phyloP scores from a whole-genome alignment of 2,329 filamentous ascomycete genomes.

The Diaporthe capsici region DNA sequence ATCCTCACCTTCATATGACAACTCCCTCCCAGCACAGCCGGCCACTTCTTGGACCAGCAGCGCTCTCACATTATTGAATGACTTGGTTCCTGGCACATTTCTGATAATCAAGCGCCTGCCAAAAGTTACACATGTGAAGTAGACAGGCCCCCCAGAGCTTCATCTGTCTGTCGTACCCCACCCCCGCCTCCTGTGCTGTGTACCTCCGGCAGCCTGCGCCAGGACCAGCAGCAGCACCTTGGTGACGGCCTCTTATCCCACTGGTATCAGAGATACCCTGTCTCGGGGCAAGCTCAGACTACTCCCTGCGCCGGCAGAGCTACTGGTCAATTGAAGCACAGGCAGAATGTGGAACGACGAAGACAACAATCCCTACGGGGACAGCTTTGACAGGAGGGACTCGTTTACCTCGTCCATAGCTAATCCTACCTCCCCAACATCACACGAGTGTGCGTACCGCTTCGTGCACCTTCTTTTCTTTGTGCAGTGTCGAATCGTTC shows the following conservation, averaged over 20 bases:
- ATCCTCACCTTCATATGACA: conserved; percentile 10
- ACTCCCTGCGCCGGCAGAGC: neutral
- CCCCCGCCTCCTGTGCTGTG: conserved; percentile 37
- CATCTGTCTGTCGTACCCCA: conserved; percentile 21
- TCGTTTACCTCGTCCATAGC: conserved; percentile 78
- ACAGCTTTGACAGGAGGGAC: conserved; percentile 89
- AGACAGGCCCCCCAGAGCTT: conserved; percentile 3
- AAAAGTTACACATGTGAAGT: neutral
- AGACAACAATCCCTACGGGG: conserved; percentile 97
- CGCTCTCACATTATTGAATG: neutral
- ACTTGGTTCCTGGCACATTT: neutral
- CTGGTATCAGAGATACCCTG: neutral
- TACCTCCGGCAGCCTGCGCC: conserved; percentile 26
- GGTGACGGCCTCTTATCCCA: neutral
- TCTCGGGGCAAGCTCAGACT: neutral
- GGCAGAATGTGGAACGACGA: conserved; percentile 97
- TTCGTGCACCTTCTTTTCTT: conserved; percentile 53
- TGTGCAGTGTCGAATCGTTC: conserved; percentile 26
- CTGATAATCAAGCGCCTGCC: neutral
- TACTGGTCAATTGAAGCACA: conserved; percentile 11
- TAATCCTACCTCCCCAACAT: conserved; percentile 74
- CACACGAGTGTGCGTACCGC: conserved; percentile 64
- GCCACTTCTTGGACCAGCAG: neutral
- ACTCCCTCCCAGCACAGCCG: neutral
- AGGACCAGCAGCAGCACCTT: neutral